phyloP scores from a whole-genome alignment of 257 asterid species.

The Phtheirospermum japonicum region DNA sequence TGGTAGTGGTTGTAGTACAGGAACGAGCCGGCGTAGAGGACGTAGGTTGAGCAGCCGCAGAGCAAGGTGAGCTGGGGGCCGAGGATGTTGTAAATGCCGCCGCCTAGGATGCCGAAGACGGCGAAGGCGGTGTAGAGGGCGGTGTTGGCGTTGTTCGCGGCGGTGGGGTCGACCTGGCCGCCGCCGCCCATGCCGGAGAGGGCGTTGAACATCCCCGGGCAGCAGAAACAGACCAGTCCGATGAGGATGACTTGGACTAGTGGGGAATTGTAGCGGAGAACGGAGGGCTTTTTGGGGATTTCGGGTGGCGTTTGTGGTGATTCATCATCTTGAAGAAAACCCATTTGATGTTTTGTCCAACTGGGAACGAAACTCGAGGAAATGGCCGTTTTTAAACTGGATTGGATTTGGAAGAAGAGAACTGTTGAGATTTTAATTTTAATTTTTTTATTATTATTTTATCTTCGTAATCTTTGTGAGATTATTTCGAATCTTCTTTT shows the following conservation, averaged over 20 bases:
- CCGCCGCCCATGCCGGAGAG: slow-evolving; percentile 98
- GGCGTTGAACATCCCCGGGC: slow-evolving; percentile 99
- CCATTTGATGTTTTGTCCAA: slow-evolving; percentile 31
- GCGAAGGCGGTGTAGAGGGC: slow-evolving; percentile 95
- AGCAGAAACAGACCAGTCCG: slow-evolving; percentile 89
- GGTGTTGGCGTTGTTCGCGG: slow-evolving; percentile 93
- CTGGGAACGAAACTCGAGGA: neutral
- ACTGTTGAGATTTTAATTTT: neutral
- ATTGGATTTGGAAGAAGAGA: too few relatives aligned
- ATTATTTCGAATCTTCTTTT: too few relatives aligned
- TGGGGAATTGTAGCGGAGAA: slow-evolving; percentile 75
- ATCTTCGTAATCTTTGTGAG: too few relatives aligned
- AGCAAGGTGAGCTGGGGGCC: slow-evolving; percentile 71
- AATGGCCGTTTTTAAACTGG: too few relatives aligned
- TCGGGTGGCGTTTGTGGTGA: slow-evolving; percentile 26
- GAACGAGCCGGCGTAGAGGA: slow-evolving; percentile 74
- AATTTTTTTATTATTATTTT: neutral
- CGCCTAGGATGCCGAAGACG: slow-evolving; percentile 81
- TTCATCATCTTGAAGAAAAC: slow-evolving; percentile 28
- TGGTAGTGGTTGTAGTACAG: slow-evolving; percentile 81
- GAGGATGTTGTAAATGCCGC: slow-evolving; percentile 83
- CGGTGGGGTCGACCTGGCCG: slow-evolving; percentile 81
- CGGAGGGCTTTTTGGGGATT: slow-evolving; percentile 20
- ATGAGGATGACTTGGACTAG: slow-evolving; percentile 63
- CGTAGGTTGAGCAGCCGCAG: slow-evolving; percentile 80